Base-by-base conservation (phyloP, 345 rosid genomes). In the Salix exigua region DNA sequence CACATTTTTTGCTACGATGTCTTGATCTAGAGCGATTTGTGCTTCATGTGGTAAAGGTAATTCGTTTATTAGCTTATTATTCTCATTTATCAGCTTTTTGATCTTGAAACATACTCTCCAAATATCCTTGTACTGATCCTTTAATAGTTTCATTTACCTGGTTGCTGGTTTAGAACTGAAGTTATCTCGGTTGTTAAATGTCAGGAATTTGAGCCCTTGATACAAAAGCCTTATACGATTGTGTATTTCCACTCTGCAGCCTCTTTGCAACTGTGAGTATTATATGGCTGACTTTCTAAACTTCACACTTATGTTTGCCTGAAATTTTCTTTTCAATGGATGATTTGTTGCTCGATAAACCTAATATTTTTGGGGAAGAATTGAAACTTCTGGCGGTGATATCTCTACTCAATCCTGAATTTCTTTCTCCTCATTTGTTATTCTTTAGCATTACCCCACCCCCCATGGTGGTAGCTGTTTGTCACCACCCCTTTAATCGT, bases 131-230 rank as follows among this genome's bases (percentile, higher is more conserved):
- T 23, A 23, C 63, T 23, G 25, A 71, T 26, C 28, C 46, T 63
- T 38, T 30, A 53, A 30, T 68, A 14, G 8, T 46, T 17, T 70
- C 11, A 4, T 25, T 6, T 33, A 18, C 12, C 30, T 44, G 33
- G 6, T 31, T 17, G 61, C 46, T 38, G 55, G 35, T 74, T 37
- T 28, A 26, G 73, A 40, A 30, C 44, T 68, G 37, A 63, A 2
- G 37, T 26, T 68, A 16, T 58, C 35, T 77, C 77, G 66, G 38
- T 81, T 28, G 23, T 74, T 80, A 51, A 70, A 77, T 84, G 80
- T 81, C 93, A 96, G 99, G 99, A 96, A 85, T 93, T 96, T 79
- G 99, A 96, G 88, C 97, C 98, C 61, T 73, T 96, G 82, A 94
- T 96, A 75, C 97, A 93, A 84, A 96, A 92, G 89, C 97, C 99